Conservation (phyloP, 192 early-diverging fungal genomes). For the Geranomyces michiganensis region DNA sequence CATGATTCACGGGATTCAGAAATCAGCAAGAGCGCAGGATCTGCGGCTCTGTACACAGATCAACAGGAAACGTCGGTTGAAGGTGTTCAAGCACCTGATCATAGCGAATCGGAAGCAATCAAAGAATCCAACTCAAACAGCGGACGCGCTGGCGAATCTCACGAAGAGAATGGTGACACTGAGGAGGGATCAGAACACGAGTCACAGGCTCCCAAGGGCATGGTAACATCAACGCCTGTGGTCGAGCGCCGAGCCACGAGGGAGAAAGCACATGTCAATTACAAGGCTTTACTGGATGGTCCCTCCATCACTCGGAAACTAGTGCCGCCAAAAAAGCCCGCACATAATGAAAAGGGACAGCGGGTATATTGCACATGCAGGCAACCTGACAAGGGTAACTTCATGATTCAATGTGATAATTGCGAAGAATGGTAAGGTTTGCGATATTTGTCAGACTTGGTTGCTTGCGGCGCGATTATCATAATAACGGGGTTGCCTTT, state of each 20-base stretch:
- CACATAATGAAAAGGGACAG: conserved; percentile 49
- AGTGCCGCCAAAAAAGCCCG: conserved; percentile 42
- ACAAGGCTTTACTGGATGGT: conserved; percentile 37
- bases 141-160: neutral
- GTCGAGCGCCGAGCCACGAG: conserved; percentile 15
- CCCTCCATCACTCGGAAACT: conserved; percentile 26
- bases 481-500: too few species aligned
- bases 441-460: neutral
- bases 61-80: neutral
- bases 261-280: conserved; percentile 26
- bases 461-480: too few species aligned
- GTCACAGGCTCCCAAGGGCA: neutral
- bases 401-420: conserved; percentile 77
- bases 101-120: neutral
- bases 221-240: neutral
- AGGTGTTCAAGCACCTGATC: neutral
- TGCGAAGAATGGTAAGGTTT: conserved; percentile 72
- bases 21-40: neutral
- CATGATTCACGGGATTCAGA: neutral
- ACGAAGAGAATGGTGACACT: neutral
- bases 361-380: conserved; percentile 74
- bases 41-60: neutral
- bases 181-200: neutral
- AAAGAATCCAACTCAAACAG: neutral
- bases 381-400: conserved; percentile 66